phyloP scores from a whole-genome alignment of 202 grass and related monocot genomes.

The Setaria viridis region DNA sequence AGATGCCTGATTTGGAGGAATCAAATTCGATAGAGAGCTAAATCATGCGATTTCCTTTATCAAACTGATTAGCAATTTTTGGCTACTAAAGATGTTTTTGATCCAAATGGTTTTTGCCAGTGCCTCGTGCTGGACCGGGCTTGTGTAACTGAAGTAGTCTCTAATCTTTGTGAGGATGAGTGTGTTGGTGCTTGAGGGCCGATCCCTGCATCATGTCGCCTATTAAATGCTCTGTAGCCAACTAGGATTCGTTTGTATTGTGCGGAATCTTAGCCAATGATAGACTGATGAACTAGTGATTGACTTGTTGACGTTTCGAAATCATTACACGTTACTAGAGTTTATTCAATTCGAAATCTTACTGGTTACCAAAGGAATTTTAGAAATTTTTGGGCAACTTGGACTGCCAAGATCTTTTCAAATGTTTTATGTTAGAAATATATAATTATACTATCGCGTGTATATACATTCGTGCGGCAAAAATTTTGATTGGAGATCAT shows the following conservation, averaged over 20 bases:
- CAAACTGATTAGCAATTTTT: constrained; percentile 8
- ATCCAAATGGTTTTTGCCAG: background rate
- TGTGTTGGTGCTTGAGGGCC: background rate
- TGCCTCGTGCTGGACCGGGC: background rate
- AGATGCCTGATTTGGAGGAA: background rate
- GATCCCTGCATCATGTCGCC: background rate
- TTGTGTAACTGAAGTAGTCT: constrained; percentile 22
- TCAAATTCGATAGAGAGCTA: background rate
- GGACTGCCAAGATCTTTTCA: background rate
- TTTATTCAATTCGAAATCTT: background rate
- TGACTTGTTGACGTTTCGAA: no score
- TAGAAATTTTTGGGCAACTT: background rate
- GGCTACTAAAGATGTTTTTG: constrained; percentile 1
- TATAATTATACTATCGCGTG: background rate
- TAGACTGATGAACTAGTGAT: background rate
- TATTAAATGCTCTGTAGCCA: background rate
- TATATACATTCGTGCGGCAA: background rate
- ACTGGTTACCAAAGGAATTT: background rate
- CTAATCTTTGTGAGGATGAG: background rate
- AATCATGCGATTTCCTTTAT: background rate
- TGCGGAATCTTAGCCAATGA: background rate
- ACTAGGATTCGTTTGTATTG: no score
- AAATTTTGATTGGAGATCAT: background rate
- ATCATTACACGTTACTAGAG: background rate
- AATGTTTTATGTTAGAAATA: background rate